Evolutionary conservation across 2,329 filamentous ascomycete genomes (phyloP).

Genomic region (Blastomyces silverae): DNA sequence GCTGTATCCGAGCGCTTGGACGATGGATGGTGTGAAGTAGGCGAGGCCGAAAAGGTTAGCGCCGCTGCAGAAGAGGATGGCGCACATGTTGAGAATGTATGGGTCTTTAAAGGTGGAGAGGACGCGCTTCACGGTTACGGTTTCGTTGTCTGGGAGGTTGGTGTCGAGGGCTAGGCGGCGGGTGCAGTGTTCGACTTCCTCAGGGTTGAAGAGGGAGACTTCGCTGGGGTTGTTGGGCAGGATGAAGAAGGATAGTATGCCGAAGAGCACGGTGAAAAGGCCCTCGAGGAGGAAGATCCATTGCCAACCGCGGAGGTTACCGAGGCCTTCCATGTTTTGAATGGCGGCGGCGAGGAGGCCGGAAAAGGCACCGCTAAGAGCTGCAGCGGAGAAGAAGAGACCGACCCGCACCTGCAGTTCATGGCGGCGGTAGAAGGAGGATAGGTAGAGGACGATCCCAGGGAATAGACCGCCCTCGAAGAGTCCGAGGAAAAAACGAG

Average conservation of each 20-base stretch:
- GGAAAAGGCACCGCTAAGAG: slow-evolving; percentile 36
- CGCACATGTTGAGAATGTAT: slow-evolving; percentile 20
- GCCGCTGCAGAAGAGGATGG: slow-evolving; percentile 18
- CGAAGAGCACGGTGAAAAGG: slow-evolving; percentile 39
- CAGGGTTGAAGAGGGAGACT: slow-evolving; percentile 36
- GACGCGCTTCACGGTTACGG: slow-evolving; percentile 25
- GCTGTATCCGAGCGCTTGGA: slow-evolving; percentile 36
- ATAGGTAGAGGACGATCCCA: slow-evolving; percentile 46
- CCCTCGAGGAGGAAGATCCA: slow-evolving; percentile 48
- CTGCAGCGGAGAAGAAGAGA: slow-evolving; percentile 14
- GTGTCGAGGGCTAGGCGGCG: slow-evolving; percentile 27
- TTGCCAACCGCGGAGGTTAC: slow-evolving; percentile 38
- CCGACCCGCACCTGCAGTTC: slow-evolving; percentile 13
- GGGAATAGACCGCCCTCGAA: slow-evolving; percentile 60
- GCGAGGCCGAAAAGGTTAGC: slow-evolving; percentile 35
- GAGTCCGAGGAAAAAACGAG: slow-evolving; percentile 56
- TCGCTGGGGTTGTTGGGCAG: slow-evolving; percentile 42
- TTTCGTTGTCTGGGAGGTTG: slow-evolving; percentile 25
- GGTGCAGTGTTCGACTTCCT: slow-evolving; percentile 35
- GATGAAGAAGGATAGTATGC: slow-evolving; percentile 37
- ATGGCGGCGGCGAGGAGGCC: slow-evolving; percentile 46
- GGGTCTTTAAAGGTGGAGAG: slow-evolving; percentile 39
- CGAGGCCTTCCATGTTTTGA: slow-evolving; percentile 38
- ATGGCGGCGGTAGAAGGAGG: slow-evolving; percentile 14
- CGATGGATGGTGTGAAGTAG: slow-evolving; percentile 36